Base-by-base conservation (phyloP, 2,329 filamentous ascomycete genomes). In the Didymella keratinophila region DNA sequence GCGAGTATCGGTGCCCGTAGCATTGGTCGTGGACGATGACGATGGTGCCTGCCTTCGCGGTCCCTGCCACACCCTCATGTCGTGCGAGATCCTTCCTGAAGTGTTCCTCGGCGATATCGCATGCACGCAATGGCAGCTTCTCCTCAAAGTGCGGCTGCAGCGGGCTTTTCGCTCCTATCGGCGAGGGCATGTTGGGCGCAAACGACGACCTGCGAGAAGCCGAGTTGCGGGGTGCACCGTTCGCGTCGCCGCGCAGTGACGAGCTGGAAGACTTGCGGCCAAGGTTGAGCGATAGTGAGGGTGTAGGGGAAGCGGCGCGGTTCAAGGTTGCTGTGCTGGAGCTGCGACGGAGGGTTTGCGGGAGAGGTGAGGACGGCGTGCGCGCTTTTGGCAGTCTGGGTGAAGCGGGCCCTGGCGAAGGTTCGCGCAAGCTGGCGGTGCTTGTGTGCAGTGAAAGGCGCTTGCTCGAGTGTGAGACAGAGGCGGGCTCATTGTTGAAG, bases 21-120 rank as follows among this genome's bases (percentile, higher is more conserved):
- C 94, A 97, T 52, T 90, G 89, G 79, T 99, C 95, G 70, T 98
- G 93, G 2, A 99, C 80, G 28, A 99, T 84, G 45, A 98, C 93
- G 4, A 96, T 79, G 0, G 92, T 92, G 60, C 93, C 81, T 3
- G 83, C 75, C 11, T 69, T 67, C 10, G 69, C 70, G n/a, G 70
- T 60, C 2, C 72, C 75, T 4, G 65, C 71, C 27, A 67, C 43
- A 30, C 80, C 78, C 56, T 88, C 84, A 68, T 92, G 88, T 7
- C 83, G 76, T 16, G 85, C 68, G 30, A 96, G 76, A 73, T 96
- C 92, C 60, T 83, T 85, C 61, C 82, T 81, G 71, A 96, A 91
- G 74, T 90, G 87, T 9, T 86, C 83, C 46, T 82, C 84, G 4
- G 91, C 91, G 42, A 94, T 78, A 25, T 84, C 82, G 47, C 80